Percentiles rank a stretch among this genome's conserved stretches.
These are phyloP conservation scores for Citrus glauca DNA, from an alignment of 345 rosid species.

Conservation along the genomic window DNA sequence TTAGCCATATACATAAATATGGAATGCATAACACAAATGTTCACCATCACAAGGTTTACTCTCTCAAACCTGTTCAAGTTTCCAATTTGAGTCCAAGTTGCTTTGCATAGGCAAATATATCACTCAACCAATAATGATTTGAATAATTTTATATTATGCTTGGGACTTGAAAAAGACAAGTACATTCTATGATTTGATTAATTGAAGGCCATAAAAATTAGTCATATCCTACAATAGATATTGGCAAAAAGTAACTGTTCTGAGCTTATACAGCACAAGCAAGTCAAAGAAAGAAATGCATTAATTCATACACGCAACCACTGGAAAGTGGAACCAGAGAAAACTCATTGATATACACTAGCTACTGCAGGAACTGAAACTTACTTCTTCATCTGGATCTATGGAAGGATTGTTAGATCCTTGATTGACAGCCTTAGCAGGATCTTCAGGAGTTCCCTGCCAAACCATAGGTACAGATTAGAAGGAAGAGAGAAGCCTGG, in stretches of 20 bases:
- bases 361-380: conserved; percentile 14
- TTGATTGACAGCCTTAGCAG: conserved; percentile 23
- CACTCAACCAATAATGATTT: background rate
- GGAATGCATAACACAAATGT: background rate
- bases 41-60: background rate
- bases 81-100: background rate
- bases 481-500: conserved; percentile 2
- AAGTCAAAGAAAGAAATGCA: background rate
- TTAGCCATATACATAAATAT: background rate
- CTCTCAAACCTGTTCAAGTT: background rate
- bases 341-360: conserved; percentile 2
- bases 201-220: background rate
- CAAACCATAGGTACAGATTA: conserved; percentile 20
- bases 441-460: conserved; percentile 46
- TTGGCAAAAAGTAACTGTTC: background rate
- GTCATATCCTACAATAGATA: background rate
- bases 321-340: background rate
- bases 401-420: conserved; percentile 28
- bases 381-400: conserved; percentile 42
- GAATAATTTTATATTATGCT: background rate
- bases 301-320: background rate
- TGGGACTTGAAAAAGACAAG: background rate
- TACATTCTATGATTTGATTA: background rate
- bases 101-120: background rate
- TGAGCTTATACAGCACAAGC: background rate